These are phyloP conservation scores for Colletotrichum sansevieriae DNA, from an alignment of 2,329 filamentous ascomycete genomes.

Conservation along the genomic window DNA sequence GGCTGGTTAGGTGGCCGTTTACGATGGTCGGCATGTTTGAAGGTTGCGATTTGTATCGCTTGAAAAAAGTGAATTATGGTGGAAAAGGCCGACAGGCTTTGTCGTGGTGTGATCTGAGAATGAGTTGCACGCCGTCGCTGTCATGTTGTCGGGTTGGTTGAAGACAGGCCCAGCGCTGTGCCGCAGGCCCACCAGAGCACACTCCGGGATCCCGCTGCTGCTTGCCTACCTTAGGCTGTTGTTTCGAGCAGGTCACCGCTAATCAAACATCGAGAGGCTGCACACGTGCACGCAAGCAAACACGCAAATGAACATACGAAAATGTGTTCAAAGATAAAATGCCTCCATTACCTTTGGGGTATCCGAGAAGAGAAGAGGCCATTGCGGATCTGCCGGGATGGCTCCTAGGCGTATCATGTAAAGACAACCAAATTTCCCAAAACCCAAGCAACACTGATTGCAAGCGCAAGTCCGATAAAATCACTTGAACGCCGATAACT, in stretches of 20 bases:
- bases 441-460: not conserved
- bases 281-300: not conserved
- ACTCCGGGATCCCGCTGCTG: not conserved
- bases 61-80: not conserved
- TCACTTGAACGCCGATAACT: slow-evolving; percentile 23
- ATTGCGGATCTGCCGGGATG: slow-evolving; percentile 22
- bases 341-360: slow-evolving; percentile 28
- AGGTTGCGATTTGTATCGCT: not conserved
- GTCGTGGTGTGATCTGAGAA: too few relatives aligned
- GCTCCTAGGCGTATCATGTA: slow-evolving; percentile 1
- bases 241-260: not conserved
- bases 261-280: not conserved
- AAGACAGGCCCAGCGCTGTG: not conserved
- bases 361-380: slow-evolving; percentile 25
- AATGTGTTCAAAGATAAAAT: not conserved
- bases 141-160: not conserved
- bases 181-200: not conserved
- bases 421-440: slow-evolving; percentile 8
- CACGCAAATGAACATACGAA: not conserved
- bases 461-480: not conserved
- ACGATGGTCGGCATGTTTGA: slow-evolving; percentile 20
- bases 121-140: too few relatives aligned
- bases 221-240: not conserved
- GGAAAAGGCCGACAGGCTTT: too few relatives aligned
- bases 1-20: slow-evolving; percentile 3